Conservation (phyloP, 345 rosid genomes). For the Melaleuca quinquenervia region DNA sequence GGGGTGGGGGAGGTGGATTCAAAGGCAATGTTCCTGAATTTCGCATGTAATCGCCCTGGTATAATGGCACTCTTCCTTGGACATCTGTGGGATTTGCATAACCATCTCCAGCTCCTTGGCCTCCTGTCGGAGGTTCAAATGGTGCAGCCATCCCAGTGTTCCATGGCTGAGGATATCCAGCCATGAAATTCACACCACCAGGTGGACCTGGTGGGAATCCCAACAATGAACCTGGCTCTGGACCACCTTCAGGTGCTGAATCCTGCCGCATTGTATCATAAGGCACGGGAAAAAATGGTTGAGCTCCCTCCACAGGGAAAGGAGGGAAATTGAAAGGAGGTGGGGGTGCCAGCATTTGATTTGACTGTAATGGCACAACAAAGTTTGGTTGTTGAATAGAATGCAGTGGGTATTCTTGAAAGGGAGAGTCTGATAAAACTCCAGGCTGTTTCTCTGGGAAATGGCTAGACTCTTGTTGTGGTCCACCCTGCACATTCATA, state of each 20-base stretch:
- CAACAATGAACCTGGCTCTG: conserved; percentile 62
- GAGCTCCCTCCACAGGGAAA: conserved; percentile 60
- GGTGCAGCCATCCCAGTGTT: conserved; percentile 30
- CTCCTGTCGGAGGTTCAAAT: conserved; percentile 19
- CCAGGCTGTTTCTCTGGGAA: conserved; percentile 44
- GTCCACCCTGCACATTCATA: conserved; percentile 16
- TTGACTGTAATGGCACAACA: conserved; percentile 52
- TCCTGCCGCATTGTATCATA: conserved; percentile 42
- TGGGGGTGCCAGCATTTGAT: conserved; percentile 30
- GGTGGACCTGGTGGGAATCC: conserved; percentile 59
- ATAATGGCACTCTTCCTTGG: conserved; percentile 28
- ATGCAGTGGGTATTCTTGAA: conserved; percentile 63
- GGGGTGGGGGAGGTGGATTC: conserved; percentile 28
- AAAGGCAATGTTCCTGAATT: conserved; percentile 26
- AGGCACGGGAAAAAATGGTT: conserved; percentile 45
- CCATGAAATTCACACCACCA: conserved; percentile 34
- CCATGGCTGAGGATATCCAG: conserved; percentile 63
- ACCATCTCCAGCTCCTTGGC: conserved; percentile 33
- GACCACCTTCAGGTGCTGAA: conserved; percentile 42
- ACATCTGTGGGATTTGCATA: conserved; percentile 25
- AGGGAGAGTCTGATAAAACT: conserved; percentile 28
- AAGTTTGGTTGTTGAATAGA: conserved; percentile 57
- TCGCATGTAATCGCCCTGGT: conserved; percentile 50
- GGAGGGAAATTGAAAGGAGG: conserved; percentile 46
- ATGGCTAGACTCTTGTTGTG: conserved; percentile 41